Conservation (phyloP, 192 early-diverging fungal genomes). For the Allomyces macrogynus region DNA sequence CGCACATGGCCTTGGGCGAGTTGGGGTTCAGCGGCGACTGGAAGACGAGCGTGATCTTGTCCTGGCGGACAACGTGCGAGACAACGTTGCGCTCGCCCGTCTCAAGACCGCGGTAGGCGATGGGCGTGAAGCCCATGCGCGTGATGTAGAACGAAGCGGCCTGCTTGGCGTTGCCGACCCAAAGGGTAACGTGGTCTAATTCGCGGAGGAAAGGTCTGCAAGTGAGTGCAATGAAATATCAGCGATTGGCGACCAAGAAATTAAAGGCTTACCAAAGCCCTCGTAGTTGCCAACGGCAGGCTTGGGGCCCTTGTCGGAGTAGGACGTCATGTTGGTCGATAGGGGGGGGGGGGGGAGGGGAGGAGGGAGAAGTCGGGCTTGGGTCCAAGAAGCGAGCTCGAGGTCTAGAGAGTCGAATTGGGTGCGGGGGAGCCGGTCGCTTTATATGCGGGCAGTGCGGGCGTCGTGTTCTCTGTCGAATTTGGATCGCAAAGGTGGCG, state of each 20-base stretch:
- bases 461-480: no score
- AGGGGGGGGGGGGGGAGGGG: no score
- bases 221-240: no score
- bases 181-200: constrained; percentile 67
- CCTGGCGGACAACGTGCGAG: constrained; percentile 70
- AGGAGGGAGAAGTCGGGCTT: no score
- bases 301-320: constrained; percentile 32
- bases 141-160: constrained; percentile 86
- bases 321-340: constrained; percentile 34
- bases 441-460: no score
- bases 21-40: constrained; percentile 74
- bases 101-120: constrained; percentile 90
- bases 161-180: constrained; percentile 85
- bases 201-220: constrained; percentile 20
- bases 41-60: constrained; percentile 69
- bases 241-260: no score
- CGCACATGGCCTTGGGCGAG: constrained; percentile 39
- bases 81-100: constrained; percentile 72
- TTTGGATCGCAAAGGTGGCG: no score
- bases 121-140: constrained; percentile 76
- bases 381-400: no score
- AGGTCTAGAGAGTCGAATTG: no score
- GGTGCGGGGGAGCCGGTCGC: no score
- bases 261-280: constrained; percentile 19
- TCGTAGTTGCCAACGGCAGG: constrained; percentile 42